A percentile compares a stretch with the other conserved stretches of the same genome.
Conservation (phyloP, 441 rosid species). For the Adansonia gregorii region DNA sequence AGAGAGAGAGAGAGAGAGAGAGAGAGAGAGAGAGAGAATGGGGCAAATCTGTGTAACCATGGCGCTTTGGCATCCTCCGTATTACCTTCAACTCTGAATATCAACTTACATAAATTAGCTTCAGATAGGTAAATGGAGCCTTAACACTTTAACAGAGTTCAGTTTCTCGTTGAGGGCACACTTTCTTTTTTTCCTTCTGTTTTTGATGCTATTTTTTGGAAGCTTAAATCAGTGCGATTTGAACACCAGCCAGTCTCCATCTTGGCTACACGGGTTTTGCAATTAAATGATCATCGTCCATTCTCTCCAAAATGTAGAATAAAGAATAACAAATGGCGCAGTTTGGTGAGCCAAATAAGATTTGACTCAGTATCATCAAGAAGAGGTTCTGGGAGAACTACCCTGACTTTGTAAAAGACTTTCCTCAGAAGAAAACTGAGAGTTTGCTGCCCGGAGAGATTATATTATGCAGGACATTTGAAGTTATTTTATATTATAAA, state of each 20-base stretch:
- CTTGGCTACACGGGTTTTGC: slow-evolving; percentile 19
- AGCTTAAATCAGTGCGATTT: slow-evolving; percentile 1
- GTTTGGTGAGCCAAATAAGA: slow-evolving; percentile 39
- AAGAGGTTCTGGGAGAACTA: slow-evolving; percentile 42
- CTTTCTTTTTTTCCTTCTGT: too few species aligned
- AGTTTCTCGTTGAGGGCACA: not conserved
- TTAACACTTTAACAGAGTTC: not conserved
- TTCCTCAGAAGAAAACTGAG: slow-evolving; percentile 49
- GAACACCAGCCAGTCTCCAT: slow-evolving; percentile 16
- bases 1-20: too few species aligned
- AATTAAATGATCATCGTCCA: not conserved
- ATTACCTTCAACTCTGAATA: slow-evolving; percentile 9
- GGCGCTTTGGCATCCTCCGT: slow-evolving; percentile 36
- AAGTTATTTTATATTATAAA: too few species aligned
- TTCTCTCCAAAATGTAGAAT: slow-evolving; percentile 16
- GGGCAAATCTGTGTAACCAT: slow-evolving; percentile 12
- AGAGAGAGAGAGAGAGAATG: too few species aligned
- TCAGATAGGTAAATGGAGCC: not conserved
- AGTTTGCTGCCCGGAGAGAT: slow-evolving; percentile 29
- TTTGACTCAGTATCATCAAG: slow-evolving; percentile 18
- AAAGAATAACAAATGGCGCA: slow-evolving; percentile 22
- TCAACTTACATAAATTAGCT: slow-evolving; percentile 3
- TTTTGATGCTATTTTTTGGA: not conserved
- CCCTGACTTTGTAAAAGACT: slow-evolving; percentile 38
- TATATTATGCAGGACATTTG: slow-evolving; percentile 33